Base-by-base conservation (phyloP, 2,329 filamentous ascomycete species). In the Cytospora mali region DNA sequence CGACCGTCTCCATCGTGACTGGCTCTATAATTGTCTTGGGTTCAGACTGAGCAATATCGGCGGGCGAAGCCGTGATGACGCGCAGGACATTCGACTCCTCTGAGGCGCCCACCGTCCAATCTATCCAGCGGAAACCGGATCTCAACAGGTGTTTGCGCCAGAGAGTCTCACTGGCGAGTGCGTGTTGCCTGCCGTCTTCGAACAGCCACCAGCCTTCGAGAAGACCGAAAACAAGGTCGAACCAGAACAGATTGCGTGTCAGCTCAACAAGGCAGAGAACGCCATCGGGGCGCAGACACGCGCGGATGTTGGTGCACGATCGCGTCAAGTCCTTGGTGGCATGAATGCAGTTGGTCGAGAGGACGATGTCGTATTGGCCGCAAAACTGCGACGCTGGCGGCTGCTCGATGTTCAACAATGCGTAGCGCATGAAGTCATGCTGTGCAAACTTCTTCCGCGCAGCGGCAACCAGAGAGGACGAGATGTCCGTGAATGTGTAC, bases 401-500 rank as follows among this genome's bases (percentile, higher is more conserved):
- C n/a, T 70, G 64, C 49, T 75, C 72, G 1, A 76, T 64, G 55
- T 78, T 67, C 0, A 75, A 59, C 0, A 68, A 64, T 1, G 33
- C 42, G 55, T 68, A 77, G 2, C 66, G 61, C 65, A 76, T 71
- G 4, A 0, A 7, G 39, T 13, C 16, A 62, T 68, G 25, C 25
- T n/a, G 39, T 5, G n/a, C 29, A 39, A 56, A 33, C 2, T 39
- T 18, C 33, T 64, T 69, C 0, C 72, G 70, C 1, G 66, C 62
- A 1, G 67, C 58, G 0, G 39, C 28, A 1, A 78, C 70, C 0
- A 78, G 66, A 0, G 71, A 69, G 0, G 67, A 33, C 0, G 78
- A 76, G 5, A 81, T 56, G 48, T 81, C 79, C 1, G 78, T 80
- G 60, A 80, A 76, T 1, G 75, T 77, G 61, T 80, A 80, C 6